Base-by-base conservation (phyloP, 192 early-diverging fungal species). In the Phycomyces nitens region DNA sequence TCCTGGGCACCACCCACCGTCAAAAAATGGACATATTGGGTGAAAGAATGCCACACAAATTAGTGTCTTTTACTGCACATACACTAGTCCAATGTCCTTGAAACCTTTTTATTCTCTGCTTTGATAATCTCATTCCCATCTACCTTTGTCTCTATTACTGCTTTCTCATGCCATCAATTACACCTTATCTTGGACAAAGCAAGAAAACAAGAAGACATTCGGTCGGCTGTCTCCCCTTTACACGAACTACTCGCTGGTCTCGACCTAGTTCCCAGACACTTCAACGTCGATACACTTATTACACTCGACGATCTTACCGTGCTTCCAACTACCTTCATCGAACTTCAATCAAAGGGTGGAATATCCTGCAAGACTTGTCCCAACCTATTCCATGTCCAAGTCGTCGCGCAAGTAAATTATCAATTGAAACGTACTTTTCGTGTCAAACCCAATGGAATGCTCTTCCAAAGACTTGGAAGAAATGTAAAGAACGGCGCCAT, bases 11-110 rank as follows among this genome's bases (percentile, higher is more conserved):
- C 44, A 47, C 18, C 12, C 18, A n/a, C 18, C 12, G 18, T 47
- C 18, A 47, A n/a, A n/a, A 47, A 47, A 47, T 47, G 44, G 44
- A 18, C 44, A 47, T 47, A 47, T 47, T 47, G 12, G 44, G 44
- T 18, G 12, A 11, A 47, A 47, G 44, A 47, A 47, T 47, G 44
- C 44, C 12, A 6, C 12, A n/a, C 18, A n/a, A 3, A 47, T 47
- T n/a, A n/a, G 3, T 11, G 4, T 18, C 44, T 34, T 34, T 5
- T 34, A 34, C 29, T 5, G 7, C 7, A 34, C 29, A 34, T 7
- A 34, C 29, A 34, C 2, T 34, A 34, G 7, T 5, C 7, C 29
- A 34, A 5, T 7, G 29, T 5, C 29, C 29, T 34, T 34, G 44
- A 47, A 47, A 47, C 18, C 18, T 47, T 18, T n/a, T 18, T 47